Percentiles rank a stretch among this genome's conserved stretches.
Conservation (phyloP, 2,329 filamentous ascomycete species). For the Penicillium sp. region DNA sequence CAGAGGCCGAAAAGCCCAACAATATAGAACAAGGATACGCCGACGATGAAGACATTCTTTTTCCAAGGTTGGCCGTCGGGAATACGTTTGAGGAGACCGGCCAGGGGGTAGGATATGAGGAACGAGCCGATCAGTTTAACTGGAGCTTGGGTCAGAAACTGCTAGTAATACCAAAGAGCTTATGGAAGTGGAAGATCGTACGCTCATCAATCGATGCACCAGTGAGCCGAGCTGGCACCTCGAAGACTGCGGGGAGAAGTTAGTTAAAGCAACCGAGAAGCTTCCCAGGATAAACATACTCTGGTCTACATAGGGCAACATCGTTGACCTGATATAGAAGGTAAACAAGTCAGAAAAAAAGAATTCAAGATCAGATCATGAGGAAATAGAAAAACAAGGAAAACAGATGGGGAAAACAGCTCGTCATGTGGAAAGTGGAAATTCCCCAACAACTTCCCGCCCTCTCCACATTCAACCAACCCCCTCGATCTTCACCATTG, state of each 20-base stretch:
- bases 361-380: conserved; percentile 5
- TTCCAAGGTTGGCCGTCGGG: conserved; percentile 78
- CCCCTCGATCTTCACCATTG: conserved; percentile 1
- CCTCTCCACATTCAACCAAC: conserved; percentile 9
- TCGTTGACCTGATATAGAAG: conserved; percentile 32
- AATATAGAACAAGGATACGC: conserved; percentile 81
- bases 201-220: conserved; percentile 66
- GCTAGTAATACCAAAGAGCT: background rate
- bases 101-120: conserved; percentile 86
- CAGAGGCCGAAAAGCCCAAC: conserved; percentile 92
- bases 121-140: conserved; percentile 93
- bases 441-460: conserved; percentile 11
- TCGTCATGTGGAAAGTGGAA: conserved; percentile 18
- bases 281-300: conserved; percentile 42
- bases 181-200: conserved; percentile 34
- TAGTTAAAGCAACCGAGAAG: conserved; percentile 17
- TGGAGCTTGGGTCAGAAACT: conserved; percentile 40
- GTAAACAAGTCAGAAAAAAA: conserved; percentile 4
- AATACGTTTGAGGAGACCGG: conserved; percentile 82
- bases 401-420: background rate
- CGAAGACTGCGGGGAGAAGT: conserved; percentile 54
- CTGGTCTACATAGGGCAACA: conserved; percentile 65
- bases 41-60: conserved; percentile 86
- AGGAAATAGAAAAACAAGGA: background rate
- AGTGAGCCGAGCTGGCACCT: conserved; percentile 55